Base-by-base conservation (phyloP, 805 yeast genomes). In the Saturnispora dispora region DNA sequence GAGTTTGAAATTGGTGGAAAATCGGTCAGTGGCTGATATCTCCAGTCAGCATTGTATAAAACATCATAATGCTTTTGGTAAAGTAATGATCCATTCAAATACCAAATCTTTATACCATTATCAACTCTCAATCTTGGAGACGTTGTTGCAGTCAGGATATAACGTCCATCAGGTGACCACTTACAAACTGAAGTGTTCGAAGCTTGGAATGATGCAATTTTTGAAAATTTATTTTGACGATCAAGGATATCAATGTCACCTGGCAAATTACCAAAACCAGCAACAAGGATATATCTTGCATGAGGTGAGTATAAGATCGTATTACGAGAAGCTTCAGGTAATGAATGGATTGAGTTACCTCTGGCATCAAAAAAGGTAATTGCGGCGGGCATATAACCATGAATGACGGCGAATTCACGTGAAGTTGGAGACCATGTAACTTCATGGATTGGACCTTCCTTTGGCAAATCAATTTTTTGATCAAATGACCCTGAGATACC, bases 121-220 rank as follows among this genome's bases (percentile, higher is more conserved):
- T 95, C 99, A 41, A 93, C 99, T 63, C 99, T 82, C 60, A 93
- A 78, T 61, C 99, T 79, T 57, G 99, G 99, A 20, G 96, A 82
- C 0, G 98, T 93, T 5, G 98, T 95, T 18, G 99, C 98, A 15
- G 98, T 91, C 67, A 93, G 71, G 52, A 93, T 81, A 63, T 77
- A 89, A 62, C 93, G 82, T 37, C 99, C 98, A 69, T 93, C 95
- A 9, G 99, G 99, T 2, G 95, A 83, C 99, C 99, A 93, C 66
- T 87, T 88, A 67, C 96, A 91, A 44, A 85, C 95, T n/a, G 95
- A 84, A 15, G 98, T 89, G 71, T 93, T 95, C 44, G 96, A 72
- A 13, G 98, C 99, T 63, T 88, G 87, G 62, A 93, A 85, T 18
- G 87, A 76, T 20, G 89, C 75, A 49, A 93, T 79, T 66, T 87